Evolutionary conservation across 768 basidiomycete species (phyloP).

Genomic region (Tremella yokohamensis): DNA sequence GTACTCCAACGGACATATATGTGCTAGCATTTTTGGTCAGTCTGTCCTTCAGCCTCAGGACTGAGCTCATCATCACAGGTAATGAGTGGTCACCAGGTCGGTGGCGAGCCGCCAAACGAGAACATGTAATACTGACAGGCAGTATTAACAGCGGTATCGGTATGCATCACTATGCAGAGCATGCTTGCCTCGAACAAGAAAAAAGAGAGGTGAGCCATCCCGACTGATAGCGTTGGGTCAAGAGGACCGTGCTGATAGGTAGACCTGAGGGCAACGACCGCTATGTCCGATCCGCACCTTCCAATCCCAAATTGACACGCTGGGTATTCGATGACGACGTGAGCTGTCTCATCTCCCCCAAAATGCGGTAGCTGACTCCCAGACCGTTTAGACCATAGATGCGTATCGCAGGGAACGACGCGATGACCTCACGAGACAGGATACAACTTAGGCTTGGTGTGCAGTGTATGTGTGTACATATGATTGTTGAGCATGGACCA

Average conservation of each 20-base stretch:
- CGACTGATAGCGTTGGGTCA: not conserved
- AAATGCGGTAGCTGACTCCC: not conserved
- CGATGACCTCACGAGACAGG: not conserved
- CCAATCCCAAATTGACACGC: constrained; percentile 50
- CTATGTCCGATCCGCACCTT: constrained; percentile 49
- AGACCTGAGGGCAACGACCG: constrained; percentile 50
- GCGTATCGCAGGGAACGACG: no score
- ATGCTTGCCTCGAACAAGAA: constrained; percentile 52
- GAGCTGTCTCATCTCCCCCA: constrained; percentile 11
- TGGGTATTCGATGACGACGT: constrained; percentile 52
- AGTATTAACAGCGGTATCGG: constrained; percentile 48
- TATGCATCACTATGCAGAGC: constrained; percentile 52
- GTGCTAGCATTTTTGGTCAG: constrained; percentile 45
- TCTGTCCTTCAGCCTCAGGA: not conserved
- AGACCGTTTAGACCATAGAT: constrained; percentile 26
- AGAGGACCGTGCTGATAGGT: not conserved
- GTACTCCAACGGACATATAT: constrained; percentile 49
- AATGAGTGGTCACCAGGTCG: constrained; percentile 50
- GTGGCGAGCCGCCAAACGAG: constrained; percentile 3
- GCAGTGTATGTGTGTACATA: no score
- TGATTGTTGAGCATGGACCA: no score
- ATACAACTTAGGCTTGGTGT: no score
- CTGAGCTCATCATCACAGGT: constrained; percentile 16
- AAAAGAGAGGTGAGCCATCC: constrained; percentile 42
- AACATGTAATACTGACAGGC: not conserved